A percentile compares a stretch with the other conserved stretches of the same genome.
phyloP scores from a whole-genome alignment of 805 yeast species.

The Metschnikowia bowlesiae region DNA sequence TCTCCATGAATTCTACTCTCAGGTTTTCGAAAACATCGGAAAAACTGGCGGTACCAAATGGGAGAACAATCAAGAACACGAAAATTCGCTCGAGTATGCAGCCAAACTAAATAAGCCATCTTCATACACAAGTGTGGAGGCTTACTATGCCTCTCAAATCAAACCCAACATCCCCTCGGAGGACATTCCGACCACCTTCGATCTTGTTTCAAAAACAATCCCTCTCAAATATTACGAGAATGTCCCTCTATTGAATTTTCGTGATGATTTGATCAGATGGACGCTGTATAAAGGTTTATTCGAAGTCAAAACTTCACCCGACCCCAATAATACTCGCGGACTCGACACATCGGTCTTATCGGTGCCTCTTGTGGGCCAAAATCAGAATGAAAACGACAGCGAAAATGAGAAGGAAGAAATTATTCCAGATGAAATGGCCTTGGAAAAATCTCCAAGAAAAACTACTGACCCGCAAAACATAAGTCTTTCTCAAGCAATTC shows the following conservation, averaged over 20 bases:
- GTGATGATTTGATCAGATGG: constrained; percentile 23
- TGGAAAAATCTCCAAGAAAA: not conserved
- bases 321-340: not conserved
- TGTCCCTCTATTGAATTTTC: constrained; percentile 15
- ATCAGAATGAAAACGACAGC: not conserved
- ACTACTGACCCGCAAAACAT: not conserved
- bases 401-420: not conserved
- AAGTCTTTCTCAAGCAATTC: not conserved
- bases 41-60: constrained; percentile 11
- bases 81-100: constrained; percentile 28
- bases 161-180: constrained; percentile 3
- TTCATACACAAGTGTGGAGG: constrained; percentile 3
- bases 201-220: constrained; percentile 24
- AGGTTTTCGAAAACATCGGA: constrained; percentile 15
- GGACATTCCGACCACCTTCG: constrained; percentile 26
- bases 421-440: not conserved
- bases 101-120: constrained; percentile 19
- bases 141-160: constrained; percentile 6
- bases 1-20: constrained; percentile 15
- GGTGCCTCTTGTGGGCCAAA: not conserved
- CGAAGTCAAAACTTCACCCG: not conserved
- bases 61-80: constrained; percentile 11
- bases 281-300: constrained; percentile 17
- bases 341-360: not conserved
- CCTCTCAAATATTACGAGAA: constrained; percentile 11